Percentiles rank a stretch among this genome's conserved stretches.
Evolutionary conservation across 306 rosid genomes (phyloP).

Genomic region (Echinosophora koreensis): DNA sequence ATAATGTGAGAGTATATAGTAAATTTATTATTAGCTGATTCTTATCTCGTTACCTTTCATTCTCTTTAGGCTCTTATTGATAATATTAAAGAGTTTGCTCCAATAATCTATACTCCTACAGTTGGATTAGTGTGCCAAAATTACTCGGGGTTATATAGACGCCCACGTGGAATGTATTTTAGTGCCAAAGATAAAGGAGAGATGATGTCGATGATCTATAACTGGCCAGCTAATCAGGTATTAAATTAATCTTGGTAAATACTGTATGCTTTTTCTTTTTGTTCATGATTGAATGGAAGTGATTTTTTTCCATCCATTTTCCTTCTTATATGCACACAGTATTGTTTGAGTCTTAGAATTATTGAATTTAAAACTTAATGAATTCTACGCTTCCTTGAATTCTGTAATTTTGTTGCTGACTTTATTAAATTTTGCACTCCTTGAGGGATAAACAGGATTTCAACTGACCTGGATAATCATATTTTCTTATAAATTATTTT

Average conservation of each 20-base stretch:
- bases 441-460: constrained; percentile 14
- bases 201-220: constrained; percentile 97
- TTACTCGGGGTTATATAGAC: constrained; percentile 86
- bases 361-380: background rate
- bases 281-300: background rate
- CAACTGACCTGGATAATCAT: constrained; percentile 8
- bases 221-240: constrained; percentile 85
- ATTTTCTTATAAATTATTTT: constrained; percentile 7
- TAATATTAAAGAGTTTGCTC: constrained; percentile 84
- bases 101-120: constrained; percentile 89
- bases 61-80: constrained; percentile 78
- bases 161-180: constrained; percentile 96
- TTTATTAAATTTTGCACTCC: background rate
- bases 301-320: background rate
- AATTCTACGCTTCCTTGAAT: constrained; percentile 5
- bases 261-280: constrained; percentile 5
- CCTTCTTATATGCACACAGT: background rate
- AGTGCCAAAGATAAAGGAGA: constrained; percentile 94
- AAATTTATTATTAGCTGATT: constrained; percentile 28
- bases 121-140: constrained; percentile 90
- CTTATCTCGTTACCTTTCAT: constrained; percentile 27
- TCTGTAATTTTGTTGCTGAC: background rate
- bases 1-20: constrained; percentile 25
- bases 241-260: constrained; percentile 33
- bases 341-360: constrained; percentile 17